Conservation (phyloP, 2,329 filamentous ascomycete genomes). For the Mycocentrospora acerina region DNA sequence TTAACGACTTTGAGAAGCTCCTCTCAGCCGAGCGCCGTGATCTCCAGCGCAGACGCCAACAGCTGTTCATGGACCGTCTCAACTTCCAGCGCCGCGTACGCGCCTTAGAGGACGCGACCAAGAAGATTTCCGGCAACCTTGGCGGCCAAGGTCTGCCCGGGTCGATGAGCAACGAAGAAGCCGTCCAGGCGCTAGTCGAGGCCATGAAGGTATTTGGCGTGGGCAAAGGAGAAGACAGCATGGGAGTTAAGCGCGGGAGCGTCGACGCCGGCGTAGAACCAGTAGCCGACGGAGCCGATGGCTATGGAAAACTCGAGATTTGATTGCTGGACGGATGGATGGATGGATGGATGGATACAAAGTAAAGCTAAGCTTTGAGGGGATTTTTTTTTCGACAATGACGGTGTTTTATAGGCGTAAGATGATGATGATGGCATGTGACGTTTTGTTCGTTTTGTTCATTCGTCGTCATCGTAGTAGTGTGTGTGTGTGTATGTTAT, state of each 20-base stretch:
- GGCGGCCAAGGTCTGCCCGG: constrained; percentile 36
- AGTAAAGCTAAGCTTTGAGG: too few relatives aligned
- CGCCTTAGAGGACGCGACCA: constrained; percentile 77
- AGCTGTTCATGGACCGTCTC: constrained; percentile 89
- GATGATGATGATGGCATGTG: too few relatives aligned
- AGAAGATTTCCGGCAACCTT: constrained; percentile 42
- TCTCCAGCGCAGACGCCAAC: constrained; percentile 85
- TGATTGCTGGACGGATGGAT: constrained; percentile 11
- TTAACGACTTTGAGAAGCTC: constrained; percentile 92
- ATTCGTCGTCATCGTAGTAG: too few relatives aligned
- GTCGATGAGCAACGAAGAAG: constrained; percentile 35
- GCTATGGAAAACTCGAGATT: constrained; percentile 39
- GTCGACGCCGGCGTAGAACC: constrained; percentile 30
- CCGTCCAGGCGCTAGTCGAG: constrained; percentile 35
- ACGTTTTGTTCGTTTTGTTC: too few relatives aligned
- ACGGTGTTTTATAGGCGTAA: too few relatives aligned
- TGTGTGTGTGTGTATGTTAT: too few relatives aligned
- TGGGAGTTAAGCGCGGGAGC: constrained; percentile 34
- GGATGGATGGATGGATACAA: too few relatives aligned
- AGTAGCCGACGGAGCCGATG: constrained; percentile 34
- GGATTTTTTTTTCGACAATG: too few relatives aligned
- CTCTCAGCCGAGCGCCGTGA: constrained; percentile 90
- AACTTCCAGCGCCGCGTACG: constrained; percentile 85
- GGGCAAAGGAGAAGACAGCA: constrained; percentile 39
- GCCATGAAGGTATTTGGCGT: constrained; percentile 38